Evolutionary conservation across 2,329 filamentous ascomycete species (phyloP).

Genomic region (Domatiomyces globalis): DNA sequence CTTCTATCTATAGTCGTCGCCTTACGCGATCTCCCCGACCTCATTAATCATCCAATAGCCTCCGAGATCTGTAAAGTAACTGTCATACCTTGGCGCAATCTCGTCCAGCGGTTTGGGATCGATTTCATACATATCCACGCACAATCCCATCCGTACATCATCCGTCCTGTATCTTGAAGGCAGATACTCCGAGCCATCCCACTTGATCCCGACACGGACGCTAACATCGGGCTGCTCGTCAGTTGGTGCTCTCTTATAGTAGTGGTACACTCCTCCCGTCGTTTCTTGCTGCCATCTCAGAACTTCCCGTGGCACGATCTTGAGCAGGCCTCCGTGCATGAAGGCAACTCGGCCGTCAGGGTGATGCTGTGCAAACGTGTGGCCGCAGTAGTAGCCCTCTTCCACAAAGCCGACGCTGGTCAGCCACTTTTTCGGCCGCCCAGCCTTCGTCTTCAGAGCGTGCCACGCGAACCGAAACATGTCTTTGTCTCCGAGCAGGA

Average conservation of each 20-base stretch:
- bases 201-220: slow-evolving; percentile 1
- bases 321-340: slow-evolving; percentile 23
- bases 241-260: slow-evolving; percentile 19
- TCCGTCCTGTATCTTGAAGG: slow-evolving; percentile 7
- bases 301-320: slow-evolving; percentile 17
- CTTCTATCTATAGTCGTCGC: neutral
- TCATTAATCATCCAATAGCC: slow-evolving; percentile 22
- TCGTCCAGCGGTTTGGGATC: slow-evolving; percentile 16
- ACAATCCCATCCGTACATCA: slow-evolving; percentile 11
- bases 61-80: slow-evolving; percentile 14
- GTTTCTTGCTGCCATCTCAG: slow-evolving; percentile 19
- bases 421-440: slow-evolving; percentile 21
- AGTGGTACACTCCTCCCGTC: slow-evolving; percentile 20
- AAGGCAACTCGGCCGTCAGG: slow-evolving; percentile 22
- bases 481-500: slow-evolving; percentile 28
- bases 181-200: slow-evolving; percentile 1
- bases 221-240: slow-evolving; percentile 8
- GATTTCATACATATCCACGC: slow-evolving; percentile 17
- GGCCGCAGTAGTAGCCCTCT: slow-evolving; percentile 22
- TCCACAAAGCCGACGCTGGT: slow-evolving; percentile 21
- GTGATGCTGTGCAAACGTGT: slow-evolving; percentile 24
- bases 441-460: slow-evolving; percentile 23
- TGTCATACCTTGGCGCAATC: slow-evolving; percentile 11
- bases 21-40: neutral
- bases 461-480: slow-evolving; percentile 25